Conservation (phyloP, 2,329 filamentous ascomycete species). For the Colletotrichum cereale region DNA sequence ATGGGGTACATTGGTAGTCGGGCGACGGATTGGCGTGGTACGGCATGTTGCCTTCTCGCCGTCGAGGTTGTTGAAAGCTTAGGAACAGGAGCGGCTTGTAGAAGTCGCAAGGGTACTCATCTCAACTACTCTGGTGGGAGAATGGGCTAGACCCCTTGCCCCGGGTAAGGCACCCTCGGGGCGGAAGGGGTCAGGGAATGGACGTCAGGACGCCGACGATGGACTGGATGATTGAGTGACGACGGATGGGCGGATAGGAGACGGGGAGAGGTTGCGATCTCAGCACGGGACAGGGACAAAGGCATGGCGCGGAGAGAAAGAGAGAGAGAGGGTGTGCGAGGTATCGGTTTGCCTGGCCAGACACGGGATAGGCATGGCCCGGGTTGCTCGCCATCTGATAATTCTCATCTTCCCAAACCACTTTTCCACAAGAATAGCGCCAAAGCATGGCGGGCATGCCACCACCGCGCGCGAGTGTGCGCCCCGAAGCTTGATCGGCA, state of each 20-base stretch:
- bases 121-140: constrained; percentile 14
- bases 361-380: constrained; percentile 8
- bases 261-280: constrained; percentile 1
- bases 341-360: not conserved
- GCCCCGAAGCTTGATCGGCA: constrained; percentile 15
- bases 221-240: not conserved
- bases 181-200: not conserved
- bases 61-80: not conserved
- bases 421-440: constrained; percentile 6
- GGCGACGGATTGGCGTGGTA: too few relatives aligned
- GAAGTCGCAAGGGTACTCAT: not conserved
- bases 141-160: constrained; percentile 2
- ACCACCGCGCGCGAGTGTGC: not conserved
- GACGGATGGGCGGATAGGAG: not conserved
- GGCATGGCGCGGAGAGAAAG: not conserved
- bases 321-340: not conserved
- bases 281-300: constrained; percentile 6
- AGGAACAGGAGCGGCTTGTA: not conserved
- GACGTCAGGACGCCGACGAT: constrained; percentile 11
- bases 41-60: not conserved
- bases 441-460: not conserved
- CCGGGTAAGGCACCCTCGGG: constrained; percentile 6
- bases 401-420: constrained; percentile 12
- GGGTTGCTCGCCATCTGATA: constrained; percentile 33
- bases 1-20: not conserved